phyloP scores from a whole-genome alignment of 23 red algal genomes.

The Gracilaria caudata region DNA sequence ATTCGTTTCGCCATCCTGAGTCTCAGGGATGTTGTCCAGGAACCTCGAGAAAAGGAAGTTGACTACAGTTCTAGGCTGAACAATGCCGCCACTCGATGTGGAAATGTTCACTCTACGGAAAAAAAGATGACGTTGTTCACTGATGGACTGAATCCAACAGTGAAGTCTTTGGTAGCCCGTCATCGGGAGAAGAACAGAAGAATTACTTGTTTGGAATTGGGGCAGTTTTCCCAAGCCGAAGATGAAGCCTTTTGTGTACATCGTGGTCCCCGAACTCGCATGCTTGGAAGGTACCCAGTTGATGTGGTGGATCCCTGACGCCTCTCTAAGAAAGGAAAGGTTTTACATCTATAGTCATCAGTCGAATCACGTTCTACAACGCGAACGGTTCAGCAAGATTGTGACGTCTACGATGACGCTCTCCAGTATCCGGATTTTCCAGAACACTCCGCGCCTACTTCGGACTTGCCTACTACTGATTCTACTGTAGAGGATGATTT shows the following conservation, averaged over 20 bases:
- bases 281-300: background rate
- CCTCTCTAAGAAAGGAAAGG: background rate
- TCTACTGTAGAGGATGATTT: background rate
- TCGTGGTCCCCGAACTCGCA: background rate
- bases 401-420: background rate
- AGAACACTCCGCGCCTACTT: background rate
- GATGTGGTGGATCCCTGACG: background rate
- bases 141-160: background rate
- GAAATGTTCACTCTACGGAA: slow-evolving; percentile 16
- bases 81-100: background rate
- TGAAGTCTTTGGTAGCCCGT: background rate
- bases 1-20: background rate
- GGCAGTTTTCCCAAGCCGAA: background rate
- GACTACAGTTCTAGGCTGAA: slow-evolving; percentile 2
- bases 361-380: background rate
- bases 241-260: background rate
- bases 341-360: background rate
- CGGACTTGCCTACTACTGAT: background rate
- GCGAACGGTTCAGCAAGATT: background rate
- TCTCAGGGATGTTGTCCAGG: slow-evolving; percentile 14
- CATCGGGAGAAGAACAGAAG: slow-evolving; percentile 23
- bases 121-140: slow-evolving; percentile 2
- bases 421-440: background rate
- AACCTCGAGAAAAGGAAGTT: background rate
- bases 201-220: background rate